Conservation (phyloP, 1,284 basidiomycete genomes). For the Gomphus sp. region DNA sequence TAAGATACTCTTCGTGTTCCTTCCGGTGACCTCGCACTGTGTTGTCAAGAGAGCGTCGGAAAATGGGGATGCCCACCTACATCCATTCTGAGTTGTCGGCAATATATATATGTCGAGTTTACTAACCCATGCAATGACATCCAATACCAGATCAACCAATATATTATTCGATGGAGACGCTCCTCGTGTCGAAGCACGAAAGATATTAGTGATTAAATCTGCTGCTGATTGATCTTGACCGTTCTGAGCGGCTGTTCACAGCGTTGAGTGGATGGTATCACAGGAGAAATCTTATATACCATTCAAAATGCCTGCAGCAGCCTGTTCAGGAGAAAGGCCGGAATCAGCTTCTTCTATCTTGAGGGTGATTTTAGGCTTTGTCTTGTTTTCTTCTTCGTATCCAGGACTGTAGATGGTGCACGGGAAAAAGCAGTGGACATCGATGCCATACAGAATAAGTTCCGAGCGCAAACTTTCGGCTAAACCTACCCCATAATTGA, state of each 20-base stretch:
- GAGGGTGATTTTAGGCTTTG: constrained; percentile 72
- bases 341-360: constrained; percentile 78
- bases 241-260: constrained; percentile 49
- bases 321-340: constrained; percentile 56
- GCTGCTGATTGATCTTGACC: constrained; percentile 73
- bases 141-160: constrained; percentile 43
- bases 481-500: constrained; percentile 46
- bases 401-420: constrained; percentile 81
- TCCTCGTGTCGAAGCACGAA: constrained; percentile 64
- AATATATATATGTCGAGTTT: neutral
- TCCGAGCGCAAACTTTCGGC: constrained; percentile 84
- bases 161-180: constrained; percentile 56
- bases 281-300: constrained; percentile 34
- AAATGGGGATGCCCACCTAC: constrained; percentile 43
- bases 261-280: neutral
- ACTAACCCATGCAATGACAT: constrained; percentile 35
- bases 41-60: constrained; percentile 43
- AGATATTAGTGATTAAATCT: constrained; percentile 59
- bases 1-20: constrained; percentile 40
- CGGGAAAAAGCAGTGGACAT: constrained; percentile 83
- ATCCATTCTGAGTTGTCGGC: neutral
- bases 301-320: constrained; percentile 52
- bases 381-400: constrained; percentile 70
- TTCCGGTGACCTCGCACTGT: constrained; percentile 33
- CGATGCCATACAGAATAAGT: constrained; percentile 69